A percentile compares a stretch with the other conserved stretches of the same genome.
phyloP scores from a whole-genome alignment of 2,329 filamentous ascomycete species.

The Pseudogymnoascus sp. region DNA sequence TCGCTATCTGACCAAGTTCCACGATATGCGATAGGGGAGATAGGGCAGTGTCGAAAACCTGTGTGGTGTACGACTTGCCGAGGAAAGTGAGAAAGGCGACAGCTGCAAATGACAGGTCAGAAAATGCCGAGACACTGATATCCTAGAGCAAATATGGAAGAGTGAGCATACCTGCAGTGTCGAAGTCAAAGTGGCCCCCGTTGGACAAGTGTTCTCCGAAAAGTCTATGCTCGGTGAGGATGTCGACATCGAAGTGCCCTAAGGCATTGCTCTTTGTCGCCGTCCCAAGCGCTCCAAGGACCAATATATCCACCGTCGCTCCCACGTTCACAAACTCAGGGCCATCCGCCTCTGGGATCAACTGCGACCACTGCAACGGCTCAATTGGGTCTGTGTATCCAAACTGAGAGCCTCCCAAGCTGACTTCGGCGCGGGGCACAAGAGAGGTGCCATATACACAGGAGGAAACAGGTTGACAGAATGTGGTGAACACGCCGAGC shows the following conservation, averaged over 20 bases:
- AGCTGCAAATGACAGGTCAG: neutral
- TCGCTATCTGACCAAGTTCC: neutral
- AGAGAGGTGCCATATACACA: neutral
- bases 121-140: neutral
- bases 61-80: neutral
- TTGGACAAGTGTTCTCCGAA: neutral
- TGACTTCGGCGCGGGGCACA: neutral
- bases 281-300: neutral
- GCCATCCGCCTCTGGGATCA: neutral
- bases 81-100: neutral
- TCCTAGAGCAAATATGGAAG: neutral
- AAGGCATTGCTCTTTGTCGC: neutral
- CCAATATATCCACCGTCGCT: neutral
- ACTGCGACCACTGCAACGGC: neutral
- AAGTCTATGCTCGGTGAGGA: neutral
- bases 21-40: neutral
- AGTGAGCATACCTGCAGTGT: neutral
- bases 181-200: neutral
- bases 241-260: neutral
- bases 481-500: slow-evolving; percentile 1
- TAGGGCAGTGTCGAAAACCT: neutral
- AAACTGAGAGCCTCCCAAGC: neutral
- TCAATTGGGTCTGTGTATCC: neutral
- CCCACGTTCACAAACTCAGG: neutral
- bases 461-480: neutral